Evolutionary conservation across 192 early-diverging fungal species (phyloP), one percentile per base, ranked within the genome.

Genomic region (Backusella circina): DNA sequence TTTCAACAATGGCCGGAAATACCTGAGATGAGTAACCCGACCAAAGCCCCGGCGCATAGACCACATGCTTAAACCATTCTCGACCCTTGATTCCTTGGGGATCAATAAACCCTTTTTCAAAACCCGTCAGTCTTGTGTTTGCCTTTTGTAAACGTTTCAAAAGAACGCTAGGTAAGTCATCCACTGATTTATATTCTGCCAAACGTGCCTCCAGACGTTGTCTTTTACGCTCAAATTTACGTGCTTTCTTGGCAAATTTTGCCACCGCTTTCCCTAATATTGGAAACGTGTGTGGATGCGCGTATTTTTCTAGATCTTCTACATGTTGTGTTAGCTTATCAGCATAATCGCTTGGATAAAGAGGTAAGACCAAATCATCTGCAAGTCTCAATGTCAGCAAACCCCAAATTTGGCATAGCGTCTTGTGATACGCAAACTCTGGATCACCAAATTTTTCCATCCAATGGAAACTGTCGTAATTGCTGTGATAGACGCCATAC

Each of bases 401-500:
- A 12, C 87, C 87, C 80, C 85, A 86, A 4, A 90, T 69, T 38
- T 79, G 79, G 13, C 80, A 73, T 9, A 84, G 70, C 6, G 83
- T 77, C 37, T 74, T 81, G 70, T 90, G 89, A 44, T 88, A 85
- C 44, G 79, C 44, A 74, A 88, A 88, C 3, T 82, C 78, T 15
- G 88, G 85, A 69, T 91, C 88, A n/a, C 88, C 77, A 70, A 84
- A 88, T 36, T 87, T 80, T 7, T 80, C 75, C 86, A 91, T 88
- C 78, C 89, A 87, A 54, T 87, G 81, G 41, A 79, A 75, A 51
- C 80, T 82, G 73, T 91, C 91, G 76, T 90, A 92, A 75, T 90
- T 91, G 61, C 87, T 88, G 77, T 92, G 91, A 65, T 89, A 90
- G 8, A 87, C 77, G 41, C 90, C 90, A 51, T 82, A 72, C 28